Base-by-base conservation (phyloP, 768 basidiomycete species). In the Tulasnella sp. region DNA sequence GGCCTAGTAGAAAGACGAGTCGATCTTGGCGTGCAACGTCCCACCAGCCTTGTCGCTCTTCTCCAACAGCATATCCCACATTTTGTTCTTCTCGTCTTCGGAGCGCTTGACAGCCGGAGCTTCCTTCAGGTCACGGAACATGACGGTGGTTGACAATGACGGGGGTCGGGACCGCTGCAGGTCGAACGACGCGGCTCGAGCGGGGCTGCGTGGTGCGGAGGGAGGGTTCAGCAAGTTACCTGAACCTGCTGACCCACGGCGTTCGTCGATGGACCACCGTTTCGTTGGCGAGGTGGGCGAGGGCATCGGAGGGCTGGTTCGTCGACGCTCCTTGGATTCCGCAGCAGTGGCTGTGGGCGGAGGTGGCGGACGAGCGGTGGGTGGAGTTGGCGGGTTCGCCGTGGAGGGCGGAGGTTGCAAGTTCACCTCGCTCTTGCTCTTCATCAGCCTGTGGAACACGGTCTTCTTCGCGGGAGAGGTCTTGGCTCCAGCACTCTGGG, bases 1-100 rank as follows among this genome's bases (percentile, higher is more conserved):
- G 17, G 42, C 67, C 52, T 73, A 73, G 42, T 73, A 73, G n/a
- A 73, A 31, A 3, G 72, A 73, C 29, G 40, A 45, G 25, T 76
- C 76, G 42, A 78, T 76, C 22, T 31, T 77, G 11, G 78, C 80
- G 79, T 89, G 90, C 74, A 93, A 80, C 72, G 92, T 93, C 64
- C 92, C 92, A 0, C 92, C 92, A 0, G 92, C 92, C 71, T 83
- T 82, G 54, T 86, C 90, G 79, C 91, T 92, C 79, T 87, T 85
- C 80, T 88, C 86, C 77, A 93, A 82, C 74, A 93, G 79, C 77
- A 89, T 89, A 75, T 91, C 87, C 91, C 91, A 93, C 79, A 87
- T 88, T 15, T 86, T 88, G 8, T 86, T 86, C 84, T 93, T 93
- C 83, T 93, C 91, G 79, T 87, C 83, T 81, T 92, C 90, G 34